Evolutionary conservation across 2,329 filamentous ascomycete species (phyloP).

Genomic region (Drechslerella stenobrocha): DNA sequence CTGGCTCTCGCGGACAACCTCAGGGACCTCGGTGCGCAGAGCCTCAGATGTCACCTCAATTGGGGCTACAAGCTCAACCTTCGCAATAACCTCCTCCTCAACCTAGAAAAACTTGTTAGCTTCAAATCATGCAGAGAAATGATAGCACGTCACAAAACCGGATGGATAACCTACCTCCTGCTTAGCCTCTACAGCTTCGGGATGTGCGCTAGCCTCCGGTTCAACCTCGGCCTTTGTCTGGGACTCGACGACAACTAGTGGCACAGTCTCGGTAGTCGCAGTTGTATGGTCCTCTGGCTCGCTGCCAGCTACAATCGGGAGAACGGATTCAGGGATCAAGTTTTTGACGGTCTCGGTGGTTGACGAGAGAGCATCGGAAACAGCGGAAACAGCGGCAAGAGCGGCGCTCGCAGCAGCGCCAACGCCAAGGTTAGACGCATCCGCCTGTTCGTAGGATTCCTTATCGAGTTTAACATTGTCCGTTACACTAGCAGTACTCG

Average conservation of each 20-base stretch:
- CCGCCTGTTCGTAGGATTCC: conserved; percentile 82
- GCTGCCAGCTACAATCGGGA: conserved; percentile 64
- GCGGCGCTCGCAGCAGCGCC: conserved; percentile 37
- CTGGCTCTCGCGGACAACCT: conserved; percentile 72
- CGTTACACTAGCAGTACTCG: conserved; percentile 66
- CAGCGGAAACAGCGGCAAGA: conserved; percentile 34
- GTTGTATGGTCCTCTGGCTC: conserved; percentile 52
- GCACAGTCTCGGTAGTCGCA: conserved; percentile 58
- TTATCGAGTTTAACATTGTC: conserved; percentile 75
- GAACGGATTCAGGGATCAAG: conserved; percentile 79
- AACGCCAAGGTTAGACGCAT: conserved; percentile 62
- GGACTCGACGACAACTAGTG: conserved; percentile 56
- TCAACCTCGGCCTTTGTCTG: conserved; percentile 62
- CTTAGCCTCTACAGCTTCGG: conserved; percentile 71
- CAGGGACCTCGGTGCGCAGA: conserved; percentile 58
- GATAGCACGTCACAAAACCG: conserved; percentile 63
- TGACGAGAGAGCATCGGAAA: conserved; percentile 9
- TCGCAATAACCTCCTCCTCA: conserved; percentile 34
- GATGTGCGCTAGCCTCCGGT: conserved; percentile 69
- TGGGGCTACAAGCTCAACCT: conserved; percentile 22
- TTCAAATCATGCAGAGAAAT: conserved; percentile 1
- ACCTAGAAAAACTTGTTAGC: conserved; percentile 26
- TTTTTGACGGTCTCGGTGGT: conserved; percentile 62
- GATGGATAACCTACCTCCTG: conserved; percentile 59
- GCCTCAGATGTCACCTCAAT: conserved; percentile 42